Base-by-base conservation (phyloP, 768 basidiomycete species). In the Podaxis carcinomalis region DNA sequence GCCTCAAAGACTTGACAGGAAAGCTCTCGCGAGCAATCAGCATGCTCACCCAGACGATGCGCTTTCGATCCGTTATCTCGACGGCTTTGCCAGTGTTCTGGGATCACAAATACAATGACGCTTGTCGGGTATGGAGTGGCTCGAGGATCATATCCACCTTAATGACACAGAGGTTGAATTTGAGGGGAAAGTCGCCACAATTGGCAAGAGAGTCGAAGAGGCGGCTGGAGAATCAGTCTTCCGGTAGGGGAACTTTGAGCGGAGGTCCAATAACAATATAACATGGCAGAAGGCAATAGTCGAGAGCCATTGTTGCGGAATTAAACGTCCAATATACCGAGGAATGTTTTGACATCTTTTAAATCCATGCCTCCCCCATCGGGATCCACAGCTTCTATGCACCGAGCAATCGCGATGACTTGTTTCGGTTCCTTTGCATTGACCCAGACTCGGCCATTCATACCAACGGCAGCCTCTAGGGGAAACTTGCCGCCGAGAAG, bases 401-500 rank as follows among this genome's bases (percentile, higher is more conserved):
- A 92, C 51, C 92, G 82, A 60, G 85, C 78, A 23, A 88, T 77
- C 5, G 87, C 87, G 54, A 98, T 90, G 9, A 85, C 88, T 67
- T 92, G 86, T 65, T 81, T 85, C 10, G 81, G 74, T 46, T 91
- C 87, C 65, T 88, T 87, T 5, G 93, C 78, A 61, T 80, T 89
- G 65, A 98, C 73, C 96, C 96, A 98, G 16, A 97, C 85, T 46
- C 90, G 84, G 1, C 95, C 96, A 69, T 99, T 99, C 72, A 91
- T 78, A 0, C 97, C 97, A 1, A 94, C 85, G 1, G 94, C 95
- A 1, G 80, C 84, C 68, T 98, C 95, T 51, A 97, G 81, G 6
- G 93, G 92, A 68, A 96, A 93, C 40, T 81, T 81, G 9, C 85
- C 79, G 4, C 95, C 94, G 23, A 97, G 80, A 1, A 90, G 71